Percentiles rank a stretch among this genome's conserved stretches.
Conservation (phyloP, 768 basidiomycete species). For the Suillus decipiens region DNA sequence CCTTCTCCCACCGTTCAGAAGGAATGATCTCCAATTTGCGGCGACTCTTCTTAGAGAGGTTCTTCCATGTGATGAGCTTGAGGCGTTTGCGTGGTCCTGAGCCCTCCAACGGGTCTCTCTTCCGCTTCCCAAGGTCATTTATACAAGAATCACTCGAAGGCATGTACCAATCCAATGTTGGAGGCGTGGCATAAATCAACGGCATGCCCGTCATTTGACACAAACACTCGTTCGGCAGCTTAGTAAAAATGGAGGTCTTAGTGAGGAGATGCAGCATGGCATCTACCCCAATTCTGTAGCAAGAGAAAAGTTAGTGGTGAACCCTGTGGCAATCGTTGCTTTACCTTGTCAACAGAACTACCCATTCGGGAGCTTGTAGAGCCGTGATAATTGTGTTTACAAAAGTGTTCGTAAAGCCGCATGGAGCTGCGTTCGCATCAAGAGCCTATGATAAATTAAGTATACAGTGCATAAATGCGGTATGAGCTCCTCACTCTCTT, state of each 20-base stretch:
- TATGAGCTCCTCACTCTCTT: no score
- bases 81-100: slow-evolving; percentile 31
- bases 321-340: slow-evolving; percentile 10
- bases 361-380: slow-evolving; percentile 57
- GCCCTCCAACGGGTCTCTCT: slow-evolving; percentile 19
- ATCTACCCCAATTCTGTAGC: slow-evolving; percentile 69
- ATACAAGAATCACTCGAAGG: slow-evolving; percentile 3
- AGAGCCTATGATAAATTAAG: no score
- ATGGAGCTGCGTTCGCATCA: no score
- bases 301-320: background rate
- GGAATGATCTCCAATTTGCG: no score
- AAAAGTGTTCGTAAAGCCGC: no score
- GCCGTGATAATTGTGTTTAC: no score
- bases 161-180: slow-evolving; percentile 18
- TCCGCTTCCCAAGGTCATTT: slow-evolving; percentile 22
- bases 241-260: slow-evolving; percentile 71
- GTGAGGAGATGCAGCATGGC: slow-evolving; percentile 78
- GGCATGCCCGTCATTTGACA: slow-evolving; percentile 83
- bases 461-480: no score
- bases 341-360: slow-evolving; percentile 60
- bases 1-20: slow-evolving; percentile 14
- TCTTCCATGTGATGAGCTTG: slow-evolving; percentile 12
- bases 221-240: slow-evolving; percentile 80
- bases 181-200: slow-evolving; percentile 47
- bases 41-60: background rate